Evolutionary conservation across 441 rosid species (phyloP).

Genomic region (Mallotus japonicus): DNA sequence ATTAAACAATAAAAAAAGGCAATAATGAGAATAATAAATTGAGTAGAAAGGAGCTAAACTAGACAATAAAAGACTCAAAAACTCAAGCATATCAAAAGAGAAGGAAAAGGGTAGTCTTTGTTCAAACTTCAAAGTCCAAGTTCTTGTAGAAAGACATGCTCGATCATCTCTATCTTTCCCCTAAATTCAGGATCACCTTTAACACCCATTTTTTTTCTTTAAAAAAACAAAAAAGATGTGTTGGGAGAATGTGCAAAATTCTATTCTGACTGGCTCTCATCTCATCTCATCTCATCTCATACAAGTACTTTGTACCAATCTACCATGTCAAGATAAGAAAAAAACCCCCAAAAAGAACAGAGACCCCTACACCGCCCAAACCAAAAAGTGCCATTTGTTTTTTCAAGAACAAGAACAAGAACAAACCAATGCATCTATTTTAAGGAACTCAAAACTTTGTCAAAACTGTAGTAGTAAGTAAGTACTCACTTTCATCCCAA

Average conservation of each 20-base stretch:
- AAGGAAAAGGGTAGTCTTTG: conserved; percentile 18
- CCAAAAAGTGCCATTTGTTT: background rate
- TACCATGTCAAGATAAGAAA: background rate
- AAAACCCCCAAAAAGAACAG: background rate
- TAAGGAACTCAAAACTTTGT: conserved; percentile 16
- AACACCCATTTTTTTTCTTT: conserved; percentile 2
- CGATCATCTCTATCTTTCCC: conserved; percentile 28
- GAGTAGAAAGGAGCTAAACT: background rate
- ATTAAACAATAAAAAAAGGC: too few species aligned
- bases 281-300: background rate
- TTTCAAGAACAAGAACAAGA: background rate
- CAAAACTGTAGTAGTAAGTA: background rate
- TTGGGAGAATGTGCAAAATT: conserved; percentile 41
- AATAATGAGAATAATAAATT: too few species aligned
- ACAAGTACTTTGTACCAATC: background rate
- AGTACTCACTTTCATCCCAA: too few species aligned
- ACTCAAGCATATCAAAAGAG: background rate
- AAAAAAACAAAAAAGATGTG: background rate
- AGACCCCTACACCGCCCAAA: conserved; percentile 19
- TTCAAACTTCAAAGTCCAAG: conserved; percentile 46
- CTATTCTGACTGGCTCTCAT: conserved; percentile 22
- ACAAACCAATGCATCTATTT: background rate
- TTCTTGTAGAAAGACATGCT: conserved; percentile 19
- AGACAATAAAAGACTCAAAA: background rate
- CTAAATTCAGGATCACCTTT: conserved; percentile 41